Conservation (phyloP, 106 monocot genomes). For the Ottelia alismoides region DNA sequence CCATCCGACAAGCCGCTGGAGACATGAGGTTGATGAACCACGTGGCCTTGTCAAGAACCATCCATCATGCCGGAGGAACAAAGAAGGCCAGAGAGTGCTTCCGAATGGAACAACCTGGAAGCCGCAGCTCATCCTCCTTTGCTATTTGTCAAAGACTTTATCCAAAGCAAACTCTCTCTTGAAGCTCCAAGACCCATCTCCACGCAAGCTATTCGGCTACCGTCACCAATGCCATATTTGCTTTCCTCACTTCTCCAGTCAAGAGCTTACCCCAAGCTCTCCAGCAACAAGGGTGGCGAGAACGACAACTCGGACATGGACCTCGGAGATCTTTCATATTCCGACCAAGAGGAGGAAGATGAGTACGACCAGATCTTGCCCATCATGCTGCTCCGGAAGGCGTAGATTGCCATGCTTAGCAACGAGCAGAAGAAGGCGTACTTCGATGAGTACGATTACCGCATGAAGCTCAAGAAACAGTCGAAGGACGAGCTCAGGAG, state of each 20-base stretch:
- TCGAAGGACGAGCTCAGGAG: constrained; percentile 57
- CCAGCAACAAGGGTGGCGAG: constrained; percentile 49
- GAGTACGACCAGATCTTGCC: constrained; percentile 73
- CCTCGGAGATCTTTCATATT: constrained; percentile 24
- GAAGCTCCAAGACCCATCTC: constrained; percentile 60
- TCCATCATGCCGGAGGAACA: constrained; percentile 66
- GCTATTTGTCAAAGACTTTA: constrained; percentile 90
- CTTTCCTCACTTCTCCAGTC: constrained; percentile 78
- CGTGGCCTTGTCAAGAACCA: constrained; percentile 88
- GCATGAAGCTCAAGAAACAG: constrained; percentile 76
- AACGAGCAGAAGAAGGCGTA: constrained; percentile 73
- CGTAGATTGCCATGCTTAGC: constrained; percentile 52
- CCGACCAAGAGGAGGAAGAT: constrained; percentile 55
- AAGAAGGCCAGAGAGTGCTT: constrained; percentile 57
- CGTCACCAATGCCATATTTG: constrained; percentile 58
- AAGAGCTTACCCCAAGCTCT: constrained; percentile 59
- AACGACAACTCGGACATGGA: no score
- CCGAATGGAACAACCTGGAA: constrained; percentile 84
- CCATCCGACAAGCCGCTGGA: constrained; percentile 66
- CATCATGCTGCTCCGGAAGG: constrained; percentile 60
- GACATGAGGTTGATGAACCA: constrained; percentile 80
- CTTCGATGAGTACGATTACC: constrained; percentile 85
- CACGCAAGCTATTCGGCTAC: constrained; percentile 60
- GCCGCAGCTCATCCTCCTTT: constrained; percentile 62
- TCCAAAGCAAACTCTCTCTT: constrained; percentile 72